Conservation (phyloP, 805 yeast species). For the Candida ovalis region DNA sequence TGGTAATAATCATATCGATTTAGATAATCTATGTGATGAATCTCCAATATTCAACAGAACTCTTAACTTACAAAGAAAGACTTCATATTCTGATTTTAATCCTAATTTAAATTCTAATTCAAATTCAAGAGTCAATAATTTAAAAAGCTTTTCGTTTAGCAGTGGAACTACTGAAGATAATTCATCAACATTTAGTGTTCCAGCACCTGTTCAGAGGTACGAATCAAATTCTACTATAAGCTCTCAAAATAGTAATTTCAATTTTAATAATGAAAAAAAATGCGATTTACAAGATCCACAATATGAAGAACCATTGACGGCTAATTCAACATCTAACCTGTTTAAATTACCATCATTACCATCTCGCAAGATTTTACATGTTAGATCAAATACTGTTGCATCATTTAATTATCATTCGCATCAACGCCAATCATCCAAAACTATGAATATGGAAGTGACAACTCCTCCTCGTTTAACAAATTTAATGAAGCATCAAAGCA, state of each 20-base stretch:
- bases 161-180: not conserved
- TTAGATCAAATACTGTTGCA: conserved; percentile 26
- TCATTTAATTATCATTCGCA: conserved; percentile 10
- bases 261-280: not conserved
- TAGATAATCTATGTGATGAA: conserved; percentile 25
- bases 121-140: not conserved
- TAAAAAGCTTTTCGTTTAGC: not conserved
- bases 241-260: not conserved
- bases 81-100: not conserved
- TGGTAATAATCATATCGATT: conserved; percentile 19
- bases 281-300: too few relatives aligned
- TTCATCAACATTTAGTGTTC: not conserved
- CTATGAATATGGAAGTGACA: not conserved
- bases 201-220: not conserved
- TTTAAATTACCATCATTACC: conserved; percentile 22
- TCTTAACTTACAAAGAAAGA: conserved; percentile 4
- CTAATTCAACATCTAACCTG: not conserved
- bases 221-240: not conserved
- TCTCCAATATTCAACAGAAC: conserved; percentile 17
- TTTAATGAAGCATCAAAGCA: not conserved
- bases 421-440: not conserved
- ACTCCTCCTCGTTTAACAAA: conserved; percentile 12
- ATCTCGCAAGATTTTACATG: conserved; percentile 15
- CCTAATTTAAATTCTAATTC: not conserved
- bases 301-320: not conserved